Evolutionary conservation across 2,329 filamentous ascomycete species (phyloP), one percentile per base, ranked within the genome.

Genomic region (Falciphora oryzae): DNA sequence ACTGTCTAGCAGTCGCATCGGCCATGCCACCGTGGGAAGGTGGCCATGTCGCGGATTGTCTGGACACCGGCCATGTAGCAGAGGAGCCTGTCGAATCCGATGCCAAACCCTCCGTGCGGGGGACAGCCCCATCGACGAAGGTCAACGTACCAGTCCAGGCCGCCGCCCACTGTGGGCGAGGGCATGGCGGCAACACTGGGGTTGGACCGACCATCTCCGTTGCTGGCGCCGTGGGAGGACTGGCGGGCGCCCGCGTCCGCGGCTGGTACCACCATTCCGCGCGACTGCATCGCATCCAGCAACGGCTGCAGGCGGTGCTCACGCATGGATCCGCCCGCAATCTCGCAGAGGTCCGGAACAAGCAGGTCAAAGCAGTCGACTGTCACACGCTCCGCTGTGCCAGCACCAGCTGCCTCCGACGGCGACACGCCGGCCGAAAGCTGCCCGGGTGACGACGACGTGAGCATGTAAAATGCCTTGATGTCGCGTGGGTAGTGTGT

Each of bases 321-420:
- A 77, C 93, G 92, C 81, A 97, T 86, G 4, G 92, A 96, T 50
- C 93, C 93, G 31, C 93, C 93, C 2, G 90, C 91, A 61, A 97
- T 85, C 77, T 97, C 93, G 73, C 91, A 93, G 65, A 94, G 83
- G 66, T 93, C 90, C 22, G 92, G 92, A 22, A 97, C 87, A 22
- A 97, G 81, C 61, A 97, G 84, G 75, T 97, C 93, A 74, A 97
- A 97, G 77, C 92, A 96, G 66, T 93, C 91, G 16, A 92, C 92
- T 5, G 92, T 96, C 8, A 57, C 61, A 32, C 29, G 28, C 28
- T 25, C n/a, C 29, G 27, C 29, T 13, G 61, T n/a, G 27, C 27
- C 18, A 28, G 57, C 57, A n/a, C 27, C 57, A n/a, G 44, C 18
- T n/a, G 59, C n/a, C 59, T 25, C 59, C 61, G 25, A 56, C 29